These are phyloP conservation scores for Pleurotus cornucopiae DNA, from an alignment of 768 basidiomycete species.

Conservation along the genomic window DNA sequence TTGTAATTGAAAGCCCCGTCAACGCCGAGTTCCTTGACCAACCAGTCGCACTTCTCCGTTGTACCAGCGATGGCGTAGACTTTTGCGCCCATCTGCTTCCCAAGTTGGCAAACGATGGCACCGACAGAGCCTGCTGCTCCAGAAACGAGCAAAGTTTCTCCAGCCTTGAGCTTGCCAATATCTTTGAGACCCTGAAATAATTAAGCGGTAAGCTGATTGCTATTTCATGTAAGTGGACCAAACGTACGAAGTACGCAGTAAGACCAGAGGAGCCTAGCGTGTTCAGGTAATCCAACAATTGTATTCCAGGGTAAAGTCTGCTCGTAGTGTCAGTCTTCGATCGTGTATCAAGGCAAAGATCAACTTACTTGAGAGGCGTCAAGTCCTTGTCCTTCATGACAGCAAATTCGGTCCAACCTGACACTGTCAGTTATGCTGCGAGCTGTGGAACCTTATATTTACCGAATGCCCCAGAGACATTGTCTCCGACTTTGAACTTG, in stretches of 20 bases:
- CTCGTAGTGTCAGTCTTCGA: too few species aligned
- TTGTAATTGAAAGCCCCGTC: slow-evolving; percentile 89
- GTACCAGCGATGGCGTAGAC: slow-evolving; percentile 89
- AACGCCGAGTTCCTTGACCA: slow-evolving; percentile 80
- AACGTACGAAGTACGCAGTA: slow-evolving; percentile 84
- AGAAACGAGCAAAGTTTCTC: slow-evolving; percentile 81
- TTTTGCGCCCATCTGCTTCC: slow-evolving; percentile 71
- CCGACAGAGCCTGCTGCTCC: slow-evolving; percentile 93
- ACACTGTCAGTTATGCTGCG: neutral
- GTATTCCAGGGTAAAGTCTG: slow-evolving; percentile 35
- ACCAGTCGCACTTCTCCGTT: slow-evolving; percentile 79
- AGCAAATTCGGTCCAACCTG: slow-evolving; percentile 79
- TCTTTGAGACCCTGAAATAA: slow-evolving; percentile 69
- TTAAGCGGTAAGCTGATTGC: slow-evolving; percentile 1
- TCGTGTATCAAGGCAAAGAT: neutral
- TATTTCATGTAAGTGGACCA: neutral
- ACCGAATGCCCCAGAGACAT: slow-evolving; percentile 65
- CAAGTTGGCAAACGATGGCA: slow-evolving; percentile 79
- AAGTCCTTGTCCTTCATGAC: slow-evolving; percentile 51
- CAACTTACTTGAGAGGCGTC: slow-evolving; percentile 51
- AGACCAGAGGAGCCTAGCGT: slow-evolving; percentile 73
- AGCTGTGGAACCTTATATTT: slow-evolving; percentile 16
- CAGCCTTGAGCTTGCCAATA: slow-evolving; percentile 73
- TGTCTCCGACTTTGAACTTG: slow-evolving; percentile 58
- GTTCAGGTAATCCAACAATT: slow-evolving; percentile 76